Conservation (phyloP, 371 early-diverging fungal species). For the Lichtheimia ramosa region DNA sequence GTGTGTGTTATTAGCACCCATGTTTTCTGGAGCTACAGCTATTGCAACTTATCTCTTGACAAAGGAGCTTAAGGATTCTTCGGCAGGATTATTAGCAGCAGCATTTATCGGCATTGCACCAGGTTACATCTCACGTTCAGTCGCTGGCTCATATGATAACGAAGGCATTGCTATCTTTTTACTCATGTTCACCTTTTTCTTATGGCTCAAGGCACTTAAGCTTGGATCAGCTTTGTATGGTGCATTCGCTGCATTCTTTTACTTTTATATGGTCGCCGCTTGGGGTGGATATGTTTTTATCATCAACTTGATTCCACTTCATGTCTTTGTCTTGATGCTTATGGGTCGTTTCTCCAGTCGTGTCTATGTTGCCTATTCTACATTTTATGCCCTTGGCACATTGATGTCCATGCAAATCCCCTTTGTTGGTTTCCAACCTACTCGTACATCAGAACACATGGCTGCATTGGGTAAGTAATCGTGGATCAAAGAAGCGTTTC, state of each 20-base stretch:
- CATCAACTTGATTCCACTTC: slow-evolving; percentile 97
- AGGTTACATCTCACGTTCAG: slow-evolving; percentile 98
- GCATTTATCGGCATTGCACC: slow-evolving; percentile 98
- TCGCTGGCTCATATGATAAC: slow-evolving; percentile 99
- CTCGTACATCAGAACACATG: slow-evolving; percentile 98
- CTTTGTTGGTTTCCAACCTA: slow-evolving; percentile 98
- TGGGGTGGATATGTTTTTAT: slow-evolving; percentile 99
- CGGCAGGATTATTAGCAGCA: slow-evolving; percentile 95
- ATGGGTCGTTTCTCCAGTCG: slow-evolving; percentile 96
- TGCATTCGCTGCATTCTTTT: slow-evolving; percentile 86
- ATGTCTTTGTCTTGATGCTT: slow-evolving; percentile 89
- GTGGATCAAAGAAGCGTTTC: too few species aligned
- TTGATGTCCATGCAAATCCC: slow-evolving; percentile 97
- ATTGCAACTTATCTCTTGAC: slow-evolving; percentile 92
- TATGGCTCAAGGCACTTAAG: slow-evolving; percentile 96
- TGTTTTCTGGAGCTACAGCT: slow-evolving; percentile 94
- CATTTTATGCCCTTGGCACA: slow-evolving; percentile 96
- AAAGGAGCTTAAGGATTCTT: slow-evolving; percentile 83
- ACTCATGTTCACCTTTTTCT: slow-evolving; percentile 94
- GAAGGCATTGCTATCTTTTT: slow-evolving; percentile 99
- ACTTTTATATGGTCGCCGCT: slow-evolving; percentile 99
- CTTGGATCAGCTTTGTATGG: slow-evolving; percentile 89
- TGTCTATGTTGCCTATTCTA: slow-evolving; percentile 94
- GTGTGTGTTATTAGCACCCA: slow-evolving; percentile 95
- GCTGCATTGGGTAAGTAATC: slow-evolving; percentile 81